Conservation (phyloP, 2,329 filamentous ascomycete species). For the Apiospora kogelbergensis region DNA sequence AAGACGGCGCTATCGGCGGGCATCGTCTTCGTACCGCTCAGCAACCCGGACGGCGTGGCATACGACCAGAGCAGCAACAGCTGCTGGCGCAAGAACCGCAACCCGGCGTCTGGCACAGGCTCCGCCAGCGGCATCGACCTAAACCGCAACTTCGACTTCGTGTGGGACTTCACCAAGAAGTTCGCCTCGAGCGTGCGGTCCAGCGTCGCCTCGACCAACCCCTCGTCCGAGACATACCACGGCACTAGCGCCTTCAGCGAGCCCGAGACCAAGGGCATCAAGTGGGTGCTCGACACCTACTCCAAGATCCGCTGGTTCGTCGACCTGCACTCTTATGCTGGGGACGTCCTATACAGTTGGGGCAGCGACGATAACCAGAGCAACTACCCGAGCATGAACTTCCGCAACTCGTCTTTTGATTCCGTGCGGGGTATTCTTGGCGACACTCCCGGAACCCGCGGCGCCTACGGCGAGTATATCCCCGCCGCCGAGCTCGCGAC, state of each 20-base stretch:
- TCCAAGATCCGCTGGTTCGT: conserved; percentile 55
- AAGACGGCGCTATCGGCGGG: conserved; percentile 50
- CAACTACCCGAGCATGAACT: conserved; percentile 46
- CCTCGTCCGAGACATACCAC: conserved; percentile 48
- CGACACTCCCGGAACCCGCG: conserved; percentile 31
- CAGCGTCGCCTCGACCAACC: conserved; percentile 40
- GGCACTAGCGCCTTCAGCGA: conserved; percentile 54
- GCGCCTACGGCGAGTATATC: conserved; percentile 46
- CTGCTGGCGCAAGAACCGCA: conserved; percentile 60
- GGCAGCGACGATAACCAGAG: conserved; percentile 55
- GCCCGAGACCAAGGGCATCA: conserved; percentile 55
- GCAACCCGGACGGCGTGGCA: conserved; percentile 54
- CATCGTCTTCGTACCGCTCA: conserved; percentile 52
- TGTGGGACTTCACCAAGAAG: conserved; percentile 51
- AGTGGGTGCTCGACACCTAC: conserved; percentile 51
- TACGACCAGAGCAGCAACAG: conserved; percentile 49
- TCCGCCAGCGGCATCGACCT: conserved; percentile 48
- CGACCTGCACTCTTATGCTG: conserved; percentile 56
- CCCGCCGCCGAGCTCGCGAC: conserved; percentile 34
- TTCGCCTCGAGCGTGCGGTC: conserved; percentile 41
- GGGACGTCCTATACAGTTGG: conserved; percentile 56
- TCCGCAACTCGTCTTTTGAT: conserved; percentile 52
- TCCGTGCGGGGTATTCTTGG: conserved; percentile 47
- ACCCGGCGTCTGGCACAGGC: conserved; percentile 36
- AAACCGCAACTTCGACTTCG: conserved; percentile 58